Percentiles rank a stretch among this genome's conserved stretches.
phyloP scores from a whole-genome alignment of 75 land plant genomes.

The Selaginella moellendorffii region DNA sequence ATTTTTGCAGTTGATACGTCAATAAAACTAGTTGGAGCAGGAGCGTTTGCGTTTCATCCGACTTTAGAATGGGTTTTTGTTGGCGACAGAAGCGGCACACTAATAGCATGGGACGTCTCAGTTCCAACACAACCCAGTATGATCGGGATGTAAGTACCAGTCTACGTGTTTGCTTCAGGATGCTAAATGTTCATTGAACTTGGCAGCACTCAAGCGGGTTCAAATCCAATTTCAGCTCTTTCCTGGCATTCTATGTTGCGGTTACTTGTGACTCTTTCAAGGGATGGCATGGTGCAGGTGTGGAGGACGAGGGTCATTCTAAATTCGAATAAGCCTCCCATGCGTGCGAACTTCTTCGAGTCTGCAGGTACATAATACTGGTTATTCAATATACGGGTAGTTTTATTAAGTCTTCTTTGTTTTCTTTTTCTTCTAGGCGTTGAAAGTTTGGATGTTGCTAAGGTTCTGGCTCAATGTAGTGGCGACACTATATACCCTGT shows the following conservation, averaged over 20 bases:
- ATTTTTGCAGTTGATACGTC: conserved; percentile 71
- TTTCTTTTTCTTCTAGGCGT: conserved; percentile 38
- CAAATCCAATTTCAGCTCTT: conserved; percentile 60
- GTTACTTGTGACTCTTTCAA: conserved; percentile 66
- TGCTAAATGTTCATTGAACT: not conserved
- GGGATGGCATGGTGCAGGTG: conserved; percentile 80
- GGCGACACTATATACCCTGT: conserved; percentile 84
- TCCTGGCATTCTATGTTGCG: conserved; percentile 70
- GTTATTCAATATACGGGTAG: not conserved
- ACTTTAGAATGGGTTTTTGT: conserved; percentile 93
- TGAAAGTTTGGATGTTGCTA: conserved; percentile 68
- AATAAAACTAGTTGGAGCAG: conserved; percentile 89
- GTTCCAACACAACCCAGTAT: conserved; percentile 65
- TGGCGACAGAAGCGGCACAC: conserved; percentile 88
- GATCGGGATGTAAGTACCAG: conserved; percentile 97
- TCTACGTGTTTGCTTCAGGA: no score
- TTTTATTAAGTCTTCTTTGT: not conserved
- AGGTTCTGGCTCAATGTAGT: conserved; percentile 62
- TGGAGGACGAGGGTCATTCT: conserved; percentile 63
- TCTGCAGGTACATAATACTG: conserved; percentile 45
- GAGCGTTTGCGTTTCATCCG: conserved; percentile 95
- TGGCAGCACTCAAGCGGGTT: conserved; percentile 74
- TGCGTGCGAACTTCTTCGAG: conserved; percentile 87
- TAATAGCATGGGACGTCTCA: conserved; percentile 98
- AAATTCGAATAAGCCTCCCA: conserved; percentile 78